These are phyloP conservation scores for Claviceps citrina DNA, from an alignment of 2,329 filamentous ascomycete genomes.

Conservation along the genomic window DNA sequence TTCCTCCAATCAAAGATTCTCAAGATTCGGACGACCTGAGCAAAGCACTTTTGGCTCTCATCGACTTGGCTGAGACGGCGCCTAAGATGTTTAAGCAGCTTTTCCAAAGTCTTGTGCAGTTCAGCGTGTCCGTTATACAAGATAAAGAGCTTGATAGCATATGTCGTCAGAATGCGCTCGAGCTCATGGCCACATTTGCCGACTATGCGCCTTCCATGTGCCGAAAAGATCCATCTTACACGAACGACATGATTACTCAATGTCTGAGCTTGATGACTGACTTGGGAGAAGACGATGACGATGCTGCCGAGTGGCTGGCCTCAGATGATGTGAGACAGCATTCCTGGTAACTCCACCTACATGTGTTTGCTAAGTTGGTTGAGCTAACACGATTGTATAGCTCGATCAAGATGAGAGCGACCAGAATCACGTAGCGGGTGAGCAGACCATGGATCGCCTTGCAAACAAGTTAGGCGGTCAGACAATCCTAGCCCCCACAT, in stretches of 20 bases:
- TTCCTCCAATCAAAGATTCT: conserved; percentile 84
- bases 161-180: conserved; percentile 83
- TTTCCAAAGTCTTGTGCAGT: conserved; percentile 86
- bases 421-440: conserved; percentile 89
- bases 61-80: conserved; percentile 85
- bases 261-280: conserved; percentile 97
- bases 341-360: background rate
- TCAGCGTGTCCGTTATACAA: conserved; percentile 84
- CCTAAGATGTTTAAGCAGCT: conserved; percentile 94
- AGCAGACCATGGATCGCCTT: conserved; percentile 95
- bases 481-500: conserved; percentile 82
- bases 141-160: conserved; percentile 89
- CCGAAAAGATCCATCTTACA: conserved; percentile 83
- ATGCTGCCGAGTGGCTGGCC: conserved; percentile 82
- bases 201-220: conserved; percentile 91
- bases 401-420: conserved; percentile 93
- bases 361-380: background rate
- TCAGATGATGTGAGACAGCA: conserved; percentile 61
- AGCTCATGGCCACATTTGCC: conserved; percentile 95
- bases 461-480: conserved; percentile 95
- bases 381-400: conserved; percentile 27
- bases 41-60: conserved; percentile 76
- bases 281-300: conserved; percentile 83
- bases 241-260: conserved; percentile 93
- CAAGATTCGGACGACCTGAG: conserved; percentile 83